Evolutionary conservation across 768 basidiomycete genomes (phyloP).

Genomic region (Antrodiella citrinella): DNA sequence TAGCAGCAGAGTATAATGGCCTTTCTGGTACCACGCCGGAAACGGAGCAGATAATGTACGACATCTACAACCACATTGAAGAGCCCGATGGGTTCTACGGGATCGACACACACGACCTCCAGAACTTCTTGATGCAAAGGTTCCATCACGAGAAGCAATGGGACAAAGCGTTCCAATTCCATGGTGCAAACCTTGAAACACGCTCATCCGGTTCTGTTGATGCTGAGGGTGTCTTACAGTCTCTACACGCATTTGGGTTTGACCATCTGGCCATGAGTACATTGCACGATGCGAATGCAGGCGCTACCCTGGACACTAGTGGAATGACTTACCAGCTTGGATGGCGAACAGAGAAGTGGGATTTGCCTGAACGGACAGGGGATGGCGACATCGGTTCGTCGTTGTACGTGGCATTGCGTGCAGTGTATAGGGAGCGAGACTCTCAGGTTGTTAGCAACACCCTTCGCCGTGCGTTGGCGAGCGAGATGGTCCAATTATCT

Average conservation of each 20-base stretch:
- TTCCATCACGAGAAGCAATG: constrained; percentile 92
- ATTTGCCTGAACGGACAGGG: constrained; percentile 60
- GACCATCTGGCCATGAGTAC: constrained; percentile 75
- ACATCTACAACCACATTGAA: constrained; percentile 91
- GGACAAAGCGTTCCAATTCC: constrained; percentile 84
- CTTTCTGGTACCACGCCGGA: constrained; percentile 24
- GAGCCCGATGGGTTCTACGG: constrained; percentile 99
- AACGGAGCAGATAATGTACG: constrained; percentile 72
- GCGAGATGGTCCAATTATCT: constrained; percentile 60
- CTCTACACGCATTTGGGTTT: constrained; percentile 88
- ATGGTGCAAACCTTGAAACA: constrained; percentile 78
- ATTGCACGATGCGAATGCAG: constrained; percentile 35
- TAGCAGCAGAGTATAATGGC: constrained; percentile 47
- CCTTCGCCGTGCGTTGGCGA: constrained; percentile 41
- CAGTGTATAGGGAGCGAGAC: constrained; percentile 76
- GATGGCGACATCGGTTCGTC: constrained; percentile 42
- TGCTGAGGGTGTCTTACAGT: constrained; percentile 60
- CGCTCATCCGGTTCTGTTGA: constrained; percentile 34
- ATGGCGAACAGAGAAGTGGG: constrained; percentile 96
- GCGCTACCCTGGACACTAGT: constrained; percentile 17
- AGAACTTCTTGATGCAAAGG: constrained; percentile 70
- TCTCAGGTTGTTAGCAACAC: constrained; percentile 35
- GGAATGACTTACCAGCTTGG: constrained; percentile 71
- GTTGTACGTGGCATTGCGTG: constrained; percentile 73
- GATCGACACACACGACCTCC: constrained; percentile 71